A percentile compares a stretch with the other conserved stretches of the same genome.
Evolutionary conservation across 169 alveolate species (phyloP).

Genomic region (Plasmodium knowlesi): DNA sequence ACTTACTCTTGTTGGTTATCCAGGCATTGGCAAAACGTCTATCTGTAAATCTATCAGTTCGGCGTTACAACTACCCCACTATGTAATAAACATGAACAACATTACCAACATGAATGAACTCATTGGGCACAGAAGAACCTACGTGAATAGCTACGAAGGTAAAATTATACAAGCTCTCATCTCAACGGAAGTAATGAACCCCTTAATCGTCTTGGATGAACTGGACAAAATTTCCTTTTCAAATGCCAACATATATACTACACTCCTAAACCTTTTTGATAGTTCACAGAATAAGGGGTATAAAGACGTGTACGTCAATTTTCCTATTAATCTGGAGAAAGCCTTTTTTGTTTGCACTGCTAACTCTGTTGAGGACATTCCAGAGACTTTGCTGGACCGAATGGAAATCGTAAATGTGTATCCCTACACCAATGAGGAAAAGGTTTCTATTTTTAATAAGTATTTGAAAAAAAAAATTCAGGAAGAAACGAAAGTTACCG

Average conservation of each 20-base stretch:
- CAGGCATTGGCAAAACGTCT: conserved; percentile 97
- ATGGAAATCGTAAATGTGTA: conserved; percentile 94
- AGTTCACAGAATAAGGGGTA: conserved; percentile 90
- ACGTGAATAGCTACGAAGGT: conserved; percentile 97
- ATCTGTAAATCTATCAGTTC: conserved; percentile 93
- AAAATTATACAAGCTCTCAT: conserved; percentile 89
- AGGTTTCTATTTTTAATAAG: conserved; percentile 88
- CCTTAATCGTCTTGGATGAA: conserved; percentile 93
- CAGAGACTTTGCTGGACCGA: conserved; percentile 94
- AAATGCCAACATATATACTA: conserved; percentile 89
- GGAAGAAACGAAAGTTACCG: conserved; percentile 85
- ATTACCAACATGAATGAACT: conserved; percentile 94
- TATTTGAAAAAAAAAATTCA: conserved; percentile 89
- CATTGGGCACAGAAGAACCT: conserved; percentile 95
- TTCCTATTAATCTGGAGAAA: conserved; percentile 91
- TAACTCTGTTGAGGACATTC: conserved; percentile 92
- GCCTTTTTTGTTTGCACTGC: conserved; percentile 95
- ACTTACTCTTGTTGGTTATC: conserved; percentile 95
- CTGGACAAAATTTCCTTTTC: conserved; percentile 91
- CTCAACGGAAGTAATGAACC: conserved; percentile 89
- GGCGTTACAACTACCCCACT: conserved; percentile 90
- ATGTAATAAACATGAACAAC: conserved; percentile 92
- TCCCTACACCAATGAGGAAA: conserved; percentile 92
- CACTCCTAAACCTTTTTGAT: conserved; percentile 93
- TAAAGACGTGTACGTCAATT: conserved; percentile 83